Conservation (phyloP, 2,329 filamentous ascomycete species). For the Phoma sp. region DNA sequence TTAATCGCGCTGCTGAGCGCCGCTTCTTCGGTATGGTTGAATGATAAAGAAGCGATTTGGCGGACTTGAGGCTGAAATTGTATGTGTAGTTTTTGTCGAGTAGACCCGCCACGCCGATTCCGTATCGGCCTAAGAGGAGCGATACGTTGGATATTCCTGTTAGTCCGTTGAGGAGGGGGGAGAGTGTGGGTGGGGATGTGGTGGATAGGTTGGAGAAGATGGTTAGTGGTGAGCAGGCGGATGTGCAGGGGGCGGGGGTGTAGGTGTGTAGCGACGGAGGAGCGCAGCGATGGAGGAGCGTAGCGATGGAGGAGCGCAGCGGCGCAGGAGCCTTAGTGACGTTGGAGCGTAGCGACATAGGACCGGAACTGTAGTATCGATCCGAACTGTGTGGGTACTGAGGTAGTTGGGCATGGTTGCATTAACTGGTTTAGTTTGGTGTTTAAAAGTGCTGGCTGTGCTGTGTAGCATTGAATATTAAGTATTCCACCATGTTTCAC, state of each 20-base stretch:
- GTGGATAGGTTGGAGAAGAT: slow-evolving; percentile 40
- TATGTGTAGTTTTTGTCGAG: slow-evolving; percentile 72
- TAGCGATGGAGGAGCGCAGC: no score
- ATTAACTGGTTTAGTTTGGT: no score
- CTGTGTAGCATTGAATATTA: no score
- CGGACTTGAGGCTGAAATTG: slow-evolving; percentile 20
- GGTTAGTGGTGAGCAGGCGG: slow-evolving; percentile 35
- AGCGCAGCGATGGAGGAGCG: no score
- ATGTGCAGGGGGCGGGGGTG: slow-evolving; percentile 29
- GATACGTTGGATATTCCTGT: slow-evolving; percentile 53
- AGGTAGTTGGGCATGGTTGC: no score
- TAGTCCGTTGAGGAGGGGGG: slow-evolving; percentile 25
- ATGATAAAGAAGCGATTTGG: slow-evolving; percentile 1
- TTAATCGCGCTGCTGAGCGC: slow-evolving; percentile 86
- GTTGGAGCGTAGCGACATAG: no score
- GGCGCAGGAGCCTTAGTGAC: no score
- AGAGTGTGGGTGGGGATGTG: no score
- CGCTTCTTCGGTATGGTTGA: slow-evolving; percentile 76
- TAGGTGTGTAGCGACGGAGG: slow-evolving; percentile 3
- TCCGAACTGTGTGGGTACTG: no score
- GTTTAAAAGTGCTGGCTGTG: no score
- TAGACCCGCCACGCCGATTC: slow-evolving; percentile 71
- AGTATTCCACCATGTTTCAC: no score
- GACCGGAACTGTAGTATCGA: no score
- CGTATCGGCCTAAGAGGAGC: slow-evolving; percentile 65